These are phyloP conservation scores for Aphanomyces euteiches DNA, from an alignment of 352 stramenopile species.

Conservation along the genomic window DNA sequence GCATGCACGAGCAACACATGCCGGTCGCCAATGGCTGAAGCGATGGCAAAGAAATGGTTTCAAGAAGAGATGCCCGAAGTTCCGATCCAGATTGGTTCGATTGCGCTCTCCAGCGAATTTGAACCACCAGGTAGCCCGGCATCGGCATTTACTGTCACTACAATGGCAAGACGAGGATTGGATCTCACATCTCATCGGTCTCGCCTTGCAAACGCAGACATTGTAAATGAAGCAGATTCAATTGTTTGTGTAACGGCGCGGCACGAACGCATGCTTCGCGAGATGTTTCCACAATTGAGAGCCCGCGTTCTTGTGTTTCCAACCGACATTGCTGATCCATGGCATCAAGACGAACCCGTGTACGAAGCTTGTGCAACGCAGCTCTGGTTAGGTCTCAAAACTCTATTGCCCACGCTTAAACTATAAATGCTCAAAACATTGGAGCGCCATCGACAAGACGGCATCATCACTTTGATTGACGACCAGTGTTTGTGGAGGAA, in stretches of 20 bases:
- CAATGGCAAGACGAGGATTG: constrained; percentile 13
- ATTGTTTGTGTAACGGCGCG: constrained; percentile 15
- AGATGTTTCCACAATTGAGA: background rate
- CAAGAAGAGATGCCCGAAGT: constrained; percentile 22
- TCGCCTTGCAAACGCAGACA: background rate
- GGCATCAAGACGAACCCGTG: constrained; percentile 10
- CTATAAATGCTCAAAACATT: background rate
- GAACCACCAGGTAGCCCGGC: constrained; percentile 19
- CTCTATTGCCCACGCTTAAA: background rate
- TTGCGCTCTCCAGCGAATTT: constrained; percentile 18
- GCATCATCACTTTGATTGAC: no score
- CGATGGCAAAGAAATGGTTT: constrained; percentile 78
- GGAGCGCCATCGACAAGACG: no score
- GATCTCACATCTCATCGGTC: constrained; percentile 13
- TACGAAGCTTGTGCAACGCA: constrained; percentile 18
- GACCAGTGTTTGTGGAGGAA: no score
- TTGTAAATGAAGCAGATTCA: constrained; percentile 15
- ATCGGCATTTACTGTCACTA: background rate
- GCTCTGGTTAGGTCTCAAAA: background rate
- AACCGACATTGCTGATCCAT: constrained; percentile 20
- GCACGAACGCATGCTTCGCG: background rate
- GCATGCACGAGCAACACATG: constrained; percentile 85
- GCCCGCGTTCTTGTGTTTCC: constrained; percentile 10
- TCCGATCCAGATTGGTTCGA: background rate
- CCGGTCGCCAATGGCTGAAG: constrained; percentile 68